phyloP scores from a whole-genome alignment of 805 yeast species.

The Teunomyces tritomae region DNA sequence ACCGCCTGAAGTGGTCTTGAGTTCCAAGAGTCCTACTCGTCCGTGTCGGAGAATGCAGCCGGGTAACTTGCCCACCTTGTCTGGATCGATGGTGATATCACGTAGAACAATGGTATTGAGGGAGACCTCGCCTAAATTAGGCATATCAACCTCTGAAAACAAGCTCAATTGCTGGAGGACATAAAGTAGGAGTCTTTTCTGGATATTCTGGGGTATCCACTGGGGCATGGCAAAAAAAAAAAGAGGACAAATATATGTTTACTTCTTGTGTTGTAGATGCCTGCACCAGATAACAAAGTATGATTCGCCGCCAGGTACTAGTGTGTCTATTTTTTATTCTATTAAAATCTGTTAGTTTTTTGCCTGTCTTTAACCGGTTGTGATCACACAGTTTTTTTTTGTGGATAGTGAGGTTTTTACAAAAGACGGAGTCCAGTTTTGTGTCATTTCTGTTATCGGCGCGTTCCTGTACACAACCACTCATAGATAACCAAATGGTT shows the following conservation, averaged over 20 bases:
- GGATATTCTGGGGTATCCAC: conserved; percentile 86
- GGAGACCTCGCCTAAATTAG: conserved; percentile 74
- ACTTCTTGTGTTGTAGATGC: too few relatives aligned
- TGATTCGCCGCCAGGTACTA: neutral
- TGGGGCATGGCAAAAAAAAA: conserved; percentile 23
- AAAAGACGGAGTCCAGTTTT: neutral
- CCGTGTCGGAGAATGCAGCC: conserved; percentile 65
- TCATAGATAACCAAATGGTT: conserved; percentile 47
- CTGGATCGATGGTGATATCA: conserved; percentile 71
- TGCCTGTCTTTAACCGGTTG: neutral
- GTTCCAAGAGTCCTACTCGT: conserved; percentile 48
- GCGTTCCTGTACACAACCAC: neutral
- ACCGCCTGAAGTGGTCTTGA: conserved; percentile 47
- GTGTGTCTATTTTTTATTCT: neutral
- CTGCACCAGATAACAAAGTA: neutral
- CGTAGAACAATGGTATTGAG: conserved; percentile 50
- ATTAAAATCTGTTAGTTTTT: neutral
- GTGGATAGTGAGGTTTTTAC: neutral
- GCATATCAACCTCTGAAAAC: conserved; percentile 78
- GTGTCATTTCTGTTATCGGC: neutral
- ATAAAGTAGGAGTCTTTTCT: conserved; percentile 75
- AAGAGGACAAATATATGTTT: too few relatives aligned
- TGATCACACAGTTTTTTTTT: neutral
- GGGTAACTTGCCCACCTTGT: conserved; percentile 60
- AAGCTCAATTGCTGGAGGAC: conserved; percentile 77